A percentile compares a stretch with the other conserved stretches of the same genome.
Conservation (phyloP, 202 grass and related monocot species). For the Elaeis oleifera region DNA sequence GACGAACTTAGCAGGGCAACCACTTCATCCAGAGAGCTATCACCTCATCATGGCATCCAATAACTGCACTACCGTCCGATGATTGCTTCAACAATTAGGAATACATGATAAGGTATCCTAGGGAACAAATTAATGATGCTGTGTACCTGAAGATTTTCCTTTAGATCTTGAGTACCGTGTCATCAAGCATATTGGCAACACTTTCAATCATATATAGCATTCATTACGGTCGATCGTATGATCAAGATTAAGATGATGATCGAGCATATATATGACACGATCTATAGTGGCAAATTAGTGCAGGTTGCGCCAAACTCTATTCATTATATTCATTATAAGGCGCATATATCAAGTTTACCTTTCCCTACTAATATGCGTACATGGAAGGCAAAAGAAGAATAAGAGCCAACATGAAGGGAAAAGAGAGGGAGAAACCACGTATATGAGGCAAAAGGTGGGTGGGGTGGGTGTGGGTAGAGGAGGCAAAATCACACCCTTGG, state of each 20-base stretch:
- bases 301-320: neutral
- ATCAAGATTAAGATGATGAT: no score
- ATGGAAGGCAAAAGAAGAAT: neutral
- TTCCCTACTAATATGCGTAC: neutral
- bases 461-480: slow-evolving; percentile 4
- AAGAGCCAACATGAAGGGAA: neutral
- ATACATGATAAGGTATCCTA: slow-evolving; percentile 3
- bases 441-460: slow-evolving; percentile 10
- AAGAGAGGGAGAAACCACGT: neutral
- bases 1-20: slow-evolving; percentile 20
- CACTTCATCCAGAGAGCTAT: slow-evolving; percentile 20
- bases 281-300: no score
- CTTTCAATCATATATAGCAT: neutral
- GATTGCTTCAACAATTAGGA: neutral
- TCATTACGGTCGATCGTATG: no score
- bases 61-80: neutral
- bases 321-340: neutral
- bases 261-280: no score
- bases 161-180: no score
- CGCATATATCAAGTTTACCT: neutral
- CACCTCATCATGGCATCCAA: slow-evolving; percentile 11
- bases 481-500: slow-evolving; percentile 18
- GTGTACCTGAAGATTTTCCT: no score
- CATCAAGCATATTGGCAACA: neutral
- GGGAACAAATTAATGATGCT: neutral